These are phyloP conservation scores for Brasenia schreberi DNA, from an alignment of 164 flowering plant genomes.

Conservation along the genomic window DNA sequence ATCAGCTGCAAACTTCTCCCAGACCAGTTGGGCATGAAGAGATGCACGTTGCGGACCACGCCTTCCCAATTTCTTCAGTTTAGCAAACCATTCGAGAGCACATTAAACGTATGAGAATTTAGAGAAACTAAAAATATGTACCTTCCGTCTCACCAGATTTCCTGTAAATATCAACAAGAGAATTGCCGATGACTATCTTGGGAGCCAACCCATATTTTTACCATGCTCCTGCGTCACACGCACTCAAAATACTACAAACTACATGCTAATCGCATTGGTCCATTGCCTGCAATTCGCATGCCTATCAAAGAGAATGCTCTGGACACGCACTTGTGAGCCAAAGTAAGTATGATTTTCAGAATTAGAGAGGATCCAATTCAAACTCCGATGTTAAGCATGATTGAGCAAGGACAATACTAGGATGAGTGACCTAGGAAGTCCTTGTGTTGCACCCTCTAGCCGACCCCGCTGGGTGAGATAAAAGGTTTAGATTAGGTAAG, in stretches of 20 bases:
- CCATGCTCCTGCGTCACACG: conserved; percentile 31
- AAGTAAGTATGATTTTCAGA: conserved; percentile 30
- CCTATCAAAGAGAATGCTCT: conserved; percentile 36
- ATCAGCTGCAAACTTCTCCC: conserved; percentile 18
- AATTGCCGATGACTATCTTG: conserved; percentile 28
- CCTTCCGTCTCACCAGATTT: conserved; percentile 33
- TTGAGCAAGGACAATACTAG: no score
- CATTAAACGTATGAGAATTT: conserved; percentile 18
- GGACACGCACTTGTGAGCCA: conserved; percentile 28
- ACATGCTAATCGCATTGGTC: conserved; percentile 33
- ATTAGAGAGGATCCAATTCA: conserved; percentile 11
- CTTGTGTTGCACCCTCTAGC: no score
- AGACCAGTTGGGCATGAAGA: conserved; percentile 40
- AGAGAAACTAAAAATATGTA: conserved; percentile 24
- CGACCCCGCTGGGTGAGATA: no score
- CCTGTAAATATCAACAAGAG: conserved; percentile 39
- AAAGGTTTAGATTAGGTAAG: no score
- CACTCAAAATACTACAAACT: conserved; percentile 24
- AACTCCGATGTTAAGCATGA: no score
- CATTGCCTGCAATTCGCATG: conserved; percentile 34
- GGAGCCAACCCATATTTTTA: conserved; percentile 28
- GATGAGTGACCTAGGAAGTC: no score
- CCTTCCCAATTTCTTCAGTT: conserved; percentile 19
- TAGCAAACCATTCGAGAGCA: conserved; percentile 38
- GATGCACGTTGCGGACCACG: conserved; percentile 30